Percentiles rank a stretch among this genome's conserved stretches.
phyloP scores from a whole-genome alignment of 352 stramenopile genomes.

The Globisporangium perplexum region DNA sequence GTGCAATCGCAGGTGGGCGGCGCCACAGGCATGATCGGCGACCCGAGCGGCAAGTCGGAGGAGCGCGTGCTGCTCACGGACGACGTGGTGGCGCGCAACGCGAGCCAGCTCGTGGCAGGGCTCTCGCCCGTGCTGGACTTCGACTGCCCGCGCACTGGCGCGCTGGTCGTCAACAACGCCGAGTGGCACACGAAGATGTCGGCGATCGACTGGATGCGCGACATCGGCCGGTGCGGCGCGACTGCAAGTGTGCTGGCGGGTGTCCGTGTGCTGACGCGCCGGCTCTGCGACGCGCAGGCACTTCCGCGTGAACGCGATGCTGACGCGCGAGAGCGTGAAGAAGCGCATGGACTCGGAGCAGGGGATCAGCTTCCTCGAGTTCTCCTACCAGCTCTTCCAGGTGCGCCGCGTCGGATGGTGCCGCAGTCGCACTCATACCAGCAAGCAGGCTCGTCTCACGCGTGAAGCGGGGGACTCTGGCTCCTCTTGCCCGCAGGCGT shows the following conservation, averaged over 20 bases:
- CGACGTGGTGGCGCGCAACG: constrained; percentile 89
- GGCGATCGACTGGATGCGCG: constrained; percentile 96
- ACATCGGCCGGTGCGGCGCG: constrained; percentile 85
- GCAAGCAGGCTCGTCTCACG: no score
- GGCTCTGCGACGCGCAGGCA: constrained; percentile 26
- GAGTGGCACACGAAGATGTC: constrained; percentile 95
- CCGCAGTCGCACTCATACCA: no score
- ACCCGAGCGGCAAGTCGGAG: constrained; percentile 98
- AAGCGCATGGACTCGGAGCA: constrained; percentile 93
- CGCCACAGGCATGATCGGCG: constrained; percentile 93
- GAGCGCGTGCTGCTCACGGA: constrained; percentile 94
- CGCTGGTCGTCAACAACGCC: constrained; percentile 97
- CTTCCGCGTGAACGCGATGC: constrained; percentile 99
- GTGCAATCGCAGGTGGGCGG: constrained; percentile 41
- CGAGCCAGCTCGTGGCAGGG: constrained; percentile 85
- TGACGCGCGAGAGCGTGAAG: constrained; percentile 97
- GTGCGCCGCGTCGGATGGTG: no score
- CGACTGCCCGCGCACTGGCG: constrained; percentile 79
- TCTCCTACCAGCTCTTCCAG: constrained; percentile 99
- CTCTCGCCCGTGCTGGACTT: constrained; percentile 95
- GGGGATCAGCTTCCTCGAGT: constrained; percentile 98
- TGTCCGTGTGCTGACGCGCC: neutral
- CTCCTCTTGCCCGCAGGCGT: constrained; percentile 52
- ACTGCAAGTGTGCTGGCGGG: no score
- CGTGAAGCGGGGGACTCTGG: neutral